Evolutionary conservation across 495 filamentous ascomycete species (phyloP).

Genomic region (Chlorociboria aeruginascens): DNA sequence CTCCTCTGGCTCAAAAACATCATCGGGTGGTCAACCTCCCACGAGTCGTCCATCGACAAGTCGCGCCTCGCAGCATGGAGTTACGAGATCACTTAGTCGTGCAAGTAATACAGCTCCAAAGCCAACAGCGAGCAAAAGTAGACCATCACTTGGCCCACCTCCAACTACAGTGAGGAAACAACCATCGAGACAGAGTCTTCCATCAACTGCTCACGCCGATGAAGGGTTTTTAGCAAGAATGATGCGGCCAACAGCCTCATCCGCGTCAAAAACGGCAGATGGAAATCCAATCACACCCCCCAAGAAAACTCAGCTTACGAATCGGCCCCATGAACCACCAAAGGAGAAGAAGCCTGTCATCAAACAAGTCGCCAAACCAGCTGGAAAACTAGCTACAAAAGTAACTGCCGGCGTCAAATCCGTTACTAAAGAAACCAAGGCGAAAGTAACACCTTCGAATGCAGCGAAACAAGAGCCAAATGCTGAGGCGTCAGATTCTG

Average conservation of each 20-base stretch:
- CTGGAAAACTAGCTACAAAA: background rate
- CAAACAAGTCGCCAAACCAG: slow-evolving; percentile 13
- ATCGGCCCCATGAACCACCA: slow-evolving; percentile 5
- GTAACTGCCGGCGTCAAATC: slow-evolving; percentile 10
- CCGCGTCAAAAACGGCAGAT: slow-evolving; percentile 64
- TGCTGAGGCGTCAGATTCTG: background rate
- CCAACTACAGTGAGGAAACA: slow-evolving; percentile 28
- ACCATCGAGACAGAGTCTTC: slow-evolving; percentile 11
- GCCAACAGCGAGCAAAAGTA: slow-evolving; percentile 14
- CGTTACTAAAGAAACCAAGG: slow-evolving; percentile 1
- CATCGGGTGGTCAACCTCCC: slow-evolving; percentile 6
- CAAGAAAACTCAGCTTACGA: slow-evolving; percentile 14
- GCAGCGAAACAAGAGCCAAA: slow-evolving; percentile 1
- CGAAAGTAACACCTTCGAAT: background rate
- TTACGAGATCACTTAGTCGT: slow-evolving; percentile 14
- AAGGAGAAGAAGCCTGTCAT: slow-evolving; percentile 8
- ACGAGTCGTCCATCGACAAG: slow-evolving; percentile 9
- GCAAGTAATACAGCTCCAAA: slow-evolving; percentile 9
- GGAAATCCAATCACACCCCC: slow-evolving; percentile 10
- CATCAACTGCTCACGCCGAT: slow-evolving; percentile 25
- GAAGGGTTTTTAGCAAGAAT: slow-evolving; percentile 79
- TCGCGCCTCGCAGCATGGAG: slow-evolving; percentile 10
- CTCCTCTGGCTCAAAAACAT: slow-evolving; percentile 45
- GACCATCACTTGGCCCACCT: slow-evolving; percentile 40
- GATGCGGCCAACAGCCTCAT: slow-evolving; percentile 82